Base-by-base conservation (phyloP, 2,329 filamentous ascomycete species). In the Botrytis sinoallii region DNA sequence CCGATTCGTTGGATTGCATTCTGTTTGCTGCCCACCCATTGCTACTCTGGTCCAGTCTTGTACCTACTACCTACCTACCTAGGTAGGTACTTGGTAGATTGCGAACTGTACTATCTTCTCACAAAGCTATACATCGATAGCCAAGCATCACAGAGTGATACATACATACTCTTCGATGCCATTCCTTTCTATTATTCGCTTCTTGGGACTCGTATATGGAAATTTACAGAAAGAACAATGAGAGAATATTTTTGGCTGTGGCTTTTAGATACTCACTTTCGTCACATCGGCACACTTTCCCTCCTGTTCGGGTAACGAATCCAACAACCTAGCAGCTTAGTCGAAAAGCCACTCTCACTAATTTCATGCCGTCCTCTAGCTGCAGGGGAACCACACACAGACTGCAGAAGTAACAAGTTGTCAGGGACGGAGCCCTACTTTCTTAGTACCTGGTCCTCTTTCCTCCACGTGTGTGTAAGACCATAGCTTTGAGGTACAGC, bases 381-480 rank as follows among this genome's bases (percentile, higher is more conserved):
- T 40, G 22, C 65, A 67, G 65, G 46, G 32, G 32, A n/a, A 48
- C 52, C 40, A 67, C 52, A 46, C 46, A 64, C 61, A 42, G 38
- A 64, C 61, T 64, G 25, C 38, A 40, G 32, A n/a, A 55, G 46
- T 29, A 55, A 52, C 46, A 42, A 42, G 46, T 55, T 68, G 65
- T 68, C 65, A 68, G 25, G 35, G n/a, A 55, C 65, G 35, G 48
- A 57, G 48, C 48, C 65, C 48, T 57, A 57, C 65, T 42, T 57
- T 29, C 35, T 67, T 57, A 57, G 35, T 57, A 42, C 25, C 40
- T 68, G 25, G 32, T 42, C 35, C 48, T 40, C 46, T 29, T 57
- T 38, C n/a, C 52, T 29, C 65, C 65, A 68, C 65, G 48, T 68
- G 65, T 55, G n/a, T 42, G 48, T 57, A 25, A 68, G 65, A 68